Evolutionary conservation across 805 yeast species (phyloP).

Genomic region (Candida manassasensis): DNA sequence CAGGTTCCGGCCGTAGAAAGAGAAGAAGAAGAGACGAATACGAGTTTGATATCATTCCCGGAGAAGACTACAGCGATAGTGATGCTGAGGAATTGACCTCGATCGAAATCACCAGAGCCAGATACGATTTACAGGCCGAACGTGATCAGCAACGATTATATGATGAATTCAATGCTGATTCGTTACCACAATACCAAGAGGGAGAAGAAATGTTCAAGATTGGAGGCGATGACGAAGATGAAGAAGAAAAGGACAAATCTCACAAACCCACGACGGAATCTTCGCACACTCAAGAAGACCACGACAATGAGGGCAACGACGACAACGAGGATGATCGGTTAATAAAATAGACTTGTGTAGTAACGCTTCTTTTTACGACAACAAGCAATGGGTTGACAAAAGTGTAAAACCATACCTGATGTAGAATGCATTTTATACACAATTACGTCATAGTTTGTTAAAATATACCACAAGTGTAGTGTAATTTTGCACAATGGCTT

Average conservation of each 20-base stretch:
- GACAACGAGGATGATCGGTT: conserved; percentile 5
- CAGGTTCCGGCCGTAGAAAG: conserved; percentile 39
- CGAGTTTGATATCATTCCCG: conserved; percentile 74
- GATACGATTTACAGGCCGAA: conserved; percentile 10
- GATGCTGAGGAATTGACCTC: conserved; percentile 25
- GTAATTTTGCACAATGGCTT: no score
- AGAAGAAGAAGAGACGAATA: conserved; percentile 66
- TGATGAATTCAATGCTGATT: conserved; percentile 36
- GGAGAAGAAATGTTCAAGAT: conserved; percentile 32
- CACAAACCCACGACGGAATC: not conserved
- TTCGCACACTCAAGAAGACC: not conserved
- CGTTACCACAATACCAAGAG: conserved; percentile 31
- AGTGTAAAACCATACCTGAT: no score
- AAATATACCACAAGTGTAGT: no score
- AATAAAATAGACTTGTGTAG: conserved; percentile 1
- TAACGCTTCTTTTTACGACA: no score
- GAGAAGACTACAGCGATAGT: conserved; percentile 49
- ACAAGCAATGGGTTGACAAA: no score
- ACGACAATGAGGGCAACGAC: not conserved
- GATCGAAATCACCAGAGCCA: conserved; percentile 27
- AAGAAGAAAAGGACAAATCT: not conserved
- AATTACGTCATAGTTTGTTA: no score
- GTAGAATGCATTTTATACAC: no score
- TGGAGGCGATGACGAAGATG: conserved; percentile 35
- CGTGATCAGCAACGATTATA: conserved; percentile 23